Conservation (phyloP, 148 eudicot species). For the Silene uniflora region DNA sequence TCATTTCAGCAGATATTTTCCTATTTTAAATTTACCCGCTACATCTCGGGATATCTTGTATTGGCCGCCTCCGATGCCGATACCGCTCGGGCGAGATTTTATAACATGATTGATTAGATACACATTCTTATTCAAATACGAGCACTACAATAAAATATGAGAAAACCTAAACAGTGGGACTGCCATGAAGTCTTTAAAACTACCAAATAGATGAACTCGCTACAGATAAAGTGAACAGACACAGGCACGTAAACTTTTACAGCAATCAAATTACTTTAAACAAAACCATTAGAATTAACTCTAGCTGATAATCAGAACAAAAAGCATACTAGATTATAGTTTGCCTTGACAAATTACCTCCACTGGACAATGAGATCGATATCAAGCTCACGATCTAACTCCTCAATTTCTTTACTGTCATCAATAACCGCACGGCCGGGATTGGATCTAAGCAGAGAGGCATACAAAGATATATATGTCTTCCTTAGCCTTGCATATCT, state of each 20-base stretch:
- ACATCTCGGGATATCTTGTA: too few relatives aligned
- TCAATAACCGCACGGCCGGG: constrained; percentile 54
- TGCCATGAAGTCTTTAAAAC: not conserved
- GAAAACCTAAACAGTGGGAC: not conserved
- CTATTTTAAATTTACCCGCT: too few relatives aligned
- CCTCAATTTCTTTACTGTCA: constrained; percentile 73
- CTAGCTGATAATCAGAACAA: not conserved
- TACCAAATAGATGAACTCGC: not conserved
- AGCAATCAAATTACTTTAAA: not conserved
- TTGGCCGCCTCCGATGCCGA: too few relatives aligned
- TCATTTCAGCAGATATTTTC: too few relatives aligned
- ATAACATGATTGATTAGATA: not conserved
- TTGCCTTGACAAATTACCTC: constrained; percentile 51
- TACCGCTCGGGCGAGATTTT: too few relatives aligned
- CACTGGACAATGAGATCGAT: constrained; percentile 87
- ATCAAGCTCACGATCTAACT: constrained; percentile 85
- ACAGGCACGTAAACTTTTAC: not conserved
- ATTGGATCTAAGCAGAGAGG: constrained; percentile 76
- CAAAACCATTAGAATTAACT: not conserved
- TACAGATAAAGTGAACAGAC: not conserved
- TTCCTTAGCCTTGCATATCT: constrained; percentile 76
- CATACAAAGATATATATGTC: constrained; percentile 82
- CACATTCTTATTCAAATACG: not conserved
- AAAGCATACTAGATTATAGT: constrained; percentile 3
- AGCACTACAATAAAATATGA: not conserved